Evolutionary conservation across 2,329 filamentous ascomycete genomes (phyloP).

Genomic region (Penicillium sp.): DNA sequence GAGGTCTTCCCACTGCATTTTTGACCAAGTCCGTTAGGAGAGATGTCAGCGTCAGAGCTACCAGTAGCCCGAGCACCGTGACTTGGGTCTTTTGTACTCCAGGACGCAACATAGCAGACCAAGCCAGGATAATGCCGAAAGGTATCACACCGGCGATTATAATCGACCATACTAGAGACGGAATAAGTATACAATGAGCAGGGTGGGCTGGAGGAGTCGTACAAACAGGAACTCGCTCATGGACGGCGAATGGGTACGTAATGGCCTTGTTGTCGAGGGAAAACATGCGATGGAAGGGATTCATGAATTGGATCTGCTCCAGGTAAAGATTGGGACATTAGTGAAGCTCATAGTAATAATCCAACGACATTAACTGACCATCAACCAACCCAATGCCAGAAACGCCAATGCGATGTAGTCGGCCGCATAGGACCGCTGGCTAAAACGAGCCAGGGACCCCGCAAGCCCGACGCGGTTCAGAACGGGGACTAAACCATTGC

Average conservation of each 20-base stretch:
- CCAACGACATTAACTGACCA: conserved; percentile 19
- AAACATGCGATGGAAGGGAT: conserved; percentile 94
- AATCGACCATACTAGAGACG: conserved; percentile 58
- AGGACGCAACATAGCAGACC: conserved; percentile 59
- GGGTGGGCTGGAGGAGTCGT: conserved; percentile 28
- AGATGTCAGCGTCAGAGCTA: conserved; percentile 68
- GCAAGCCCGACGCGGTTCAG: conserved; percentile 33
- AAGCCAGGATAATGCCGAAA: conserved; percentile 59
- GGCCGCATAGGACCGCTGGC: conserved; percentile 71
- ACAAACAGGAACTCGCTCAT: conserved; percentile 78
- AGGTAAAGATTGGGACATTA: neutral
- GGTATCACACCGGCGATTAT: conserved; percentile 73
- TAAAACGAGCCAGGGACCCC: conserved; percentile 50
- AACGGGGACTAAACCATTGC: conserved; percentile 21
- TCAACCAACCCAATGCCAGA: conserved; percentile 59
- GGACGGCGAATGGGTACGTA: conserved; percentile 76
- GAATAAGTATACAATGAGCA: conserved; percentile 3
- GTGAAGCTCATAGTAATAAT: neutral
- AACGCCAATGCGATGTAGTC: conserved; percentile 77
- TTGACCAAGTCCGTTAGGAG: conserved; percentile 90
- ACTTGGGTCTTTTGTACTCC: conserved; percentile 76
- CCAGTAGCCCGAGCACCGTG: conserved; percentile 72
- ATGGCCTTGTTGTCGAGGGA: conserved; percentile 77
- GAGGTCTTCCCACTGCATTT: conserved; percentile 74
- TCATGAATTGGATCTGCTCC: conserved; percentile 59